A percentile compares a stretch with the other conserved stretches of the same genome.
phyloP scores from a whole-genome alignment of 1,284 basidiomycete species.

The Marasmius fiardii region DNA sequence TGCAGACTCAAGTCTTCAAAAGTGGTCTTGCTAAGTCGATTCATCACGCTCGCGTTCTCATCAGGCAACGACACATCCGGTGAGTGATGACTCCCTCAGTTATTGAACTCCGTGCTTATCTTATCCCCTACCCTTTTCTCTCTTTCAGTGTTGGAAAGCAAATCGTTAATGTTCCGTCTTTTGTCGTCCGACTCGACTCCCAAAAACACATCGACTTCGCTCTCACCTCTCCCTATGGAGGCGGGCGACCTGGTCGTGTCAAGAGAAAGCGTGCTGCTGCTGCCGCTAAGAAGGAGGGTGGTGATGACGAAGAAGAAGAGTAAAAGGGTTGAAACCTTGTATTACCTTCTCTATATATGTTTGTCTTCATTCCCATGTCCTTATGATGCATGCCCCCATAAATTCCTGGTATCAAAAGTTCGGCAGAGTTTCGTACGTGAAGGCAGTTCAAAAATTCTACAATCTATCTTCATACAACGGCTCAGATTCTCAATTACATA shows the following conservation, averaged over 20 bases:
- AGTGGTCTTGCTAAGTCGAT: conserved; percentile 96
- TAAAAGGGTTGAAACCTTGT: conserved; percentile 24
- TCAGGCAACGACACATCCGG: conserved; percentile 97
- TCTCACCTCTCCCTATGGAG: conserved; percentile 96
- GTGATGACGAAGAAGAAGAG: conserved; percentile 89
- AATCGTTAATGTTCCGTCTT: conserved; percentile 99
- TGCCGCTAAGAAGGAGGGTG: conserved; percentile 90
- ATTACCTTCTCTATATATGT: not conserved
- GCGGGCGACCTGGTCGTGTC: conserved; percentile 95
- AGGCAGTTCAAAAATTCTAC: no score
- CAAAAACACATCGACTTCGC: conserved; percentile 99
- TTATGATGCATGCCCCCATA: not conserved
- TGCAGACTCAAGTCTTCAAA: conserved; percentile 99
- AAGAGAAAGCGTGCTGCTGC: conserved; percentile 98
- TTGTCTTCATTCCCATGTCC: not conserved
- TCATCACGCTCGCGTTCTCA: conserved; percentile 98
- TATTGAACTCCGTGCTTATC: not conserved
- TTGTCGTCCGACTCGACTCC: conserved; percentile 96
- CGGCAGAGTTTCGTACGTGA: no score
- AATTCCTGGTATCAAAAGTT: no score
- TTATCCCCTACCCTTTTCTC: conserved; percentile 5
- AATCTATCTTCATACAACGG: no score
- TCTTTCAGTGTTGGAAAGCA: conserved; percentile 89
- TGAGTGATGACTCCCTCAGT: conserved; percentile 33
- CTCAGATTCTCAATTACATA: no score